Percentiles rank a stretch among this genome's conserved stretches.
Conservation (phyloP, 257 asterid species). For the Lavandula angustifolia region DNA sequence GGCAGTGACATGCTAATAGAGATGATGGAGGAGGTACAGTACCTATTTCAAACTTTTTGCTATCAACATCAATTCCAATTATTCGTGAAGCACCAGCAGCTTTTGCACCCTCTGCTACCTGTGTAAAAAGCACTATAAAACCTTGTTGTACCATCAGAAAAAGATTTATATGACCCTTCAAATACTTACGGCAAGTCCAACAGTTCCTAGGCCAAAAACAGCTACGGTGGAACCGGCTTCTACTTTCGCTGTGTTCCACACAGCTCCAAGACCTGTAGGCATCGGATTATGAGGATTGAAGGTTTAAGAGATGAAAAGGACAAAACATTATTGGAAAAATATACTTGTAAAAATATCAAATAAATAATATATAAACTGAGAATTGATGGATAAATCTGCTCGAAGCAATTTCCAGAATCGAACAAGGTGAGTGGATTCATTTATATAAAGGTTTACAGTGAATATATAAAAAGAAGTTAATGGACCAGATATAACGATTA, state of each 20-base stretch:
- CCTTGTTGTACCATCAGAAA: conserved; percentile 4
- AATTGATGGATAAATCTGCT: not conserved
- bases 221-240: conserved; percentile 92
- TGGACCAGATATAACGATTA: too few relatives aligned
- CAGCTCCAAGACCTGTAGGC: conserved; percentile 89
- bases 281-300: not conserved
- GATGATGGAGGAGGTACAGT: conserved; percentile 11
- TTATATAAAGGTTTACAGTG: too few relatives aligned
- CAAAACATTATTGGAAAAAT: not conserved
- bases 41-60: conserved; percentile 77
- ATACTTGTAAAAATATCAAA: not conserved
- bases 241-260: conserved; percentile 96
- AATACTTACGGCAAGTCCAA: conserved; percentile 88
- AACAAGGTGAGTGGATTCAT: too few relatives aligned
- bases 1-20: not conserved
- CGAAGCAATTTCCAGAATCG: too few relatives aligned
- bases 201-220: conserved; percentile 90
- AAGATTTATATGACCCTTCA: conserved; percentile 18
- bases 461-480: too few relatives aligned
- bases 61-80: conserved; percentile 87
- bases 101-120: conserved; percentile 99
- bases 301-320: not conserved
- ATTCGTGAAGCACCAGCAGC: conserved; percentile 95
- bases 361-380: too few relatives aligned
- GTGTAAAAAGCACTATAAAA: conserved; percentile 27